Percentiles rank a stretch among this genome's conserved stretches.
Evolutionary conservation across 2,329 filamentous ascomycete species (phyloP).

Genomic region (Microcyclosporella mali): DNA sequence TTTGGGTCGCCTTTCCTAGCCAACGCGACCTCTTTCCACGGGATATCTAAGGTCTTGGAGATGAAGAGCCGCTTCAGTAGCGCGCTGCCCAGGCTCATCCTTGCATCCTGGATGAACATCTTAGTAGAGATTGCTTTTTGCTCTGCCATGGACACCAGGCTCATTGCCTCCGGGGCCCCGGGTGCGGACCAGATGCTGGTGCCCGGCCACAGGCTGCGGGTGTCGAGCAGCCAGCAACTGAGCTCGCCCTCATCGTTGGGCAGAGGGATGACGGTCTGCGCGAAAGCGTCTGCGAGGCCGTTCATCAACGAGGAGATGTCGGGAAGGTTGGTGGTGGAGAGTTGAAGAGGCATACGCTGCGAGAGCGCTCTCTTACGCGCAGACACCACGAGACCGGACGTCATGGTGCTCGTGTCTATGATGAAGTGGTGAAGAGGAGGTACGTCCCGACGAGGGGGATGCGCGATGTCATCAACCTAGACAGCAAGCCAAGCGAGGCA

Average conservation of each 20-base stretch:
- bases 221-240: slow-evolving; percentile 47
- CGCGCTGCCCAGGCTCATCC: slow-evolving; percentile 65
- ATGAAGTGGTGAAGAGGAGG: background rate
- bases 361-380: slow-evolving; percentile 17
- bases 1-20: slow-evolving; percentile 48
- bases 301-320: slow-evolving; percentile 19
- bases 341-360: slow-evolving; percentile 11
- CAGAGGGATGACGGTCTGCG: slow-evolving; percentile 9
- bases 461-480: background rate
- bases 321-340: slow-evolving; percentile 15
- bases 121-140: slow-evolving; percentile 53
- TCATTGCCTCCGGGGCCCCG: slow-evolving; percentile 38
- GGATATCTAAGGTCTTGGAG: slow-evolving; percentile 50
- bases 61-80: slow-evolving; percentile 69
- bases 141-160: slow-evolving; percentile 47
- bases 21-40: slow-evolving; percentile 56
- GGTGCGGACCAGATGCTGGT: slow-evolving; percentile 38
- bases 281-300: slow-evolving; percentile 15
- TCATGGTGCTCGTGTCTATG: slow-evolving; percentile 3
- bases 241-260: slow-evolving; percentile 24
- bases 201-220: slow-evolving; percentile 42
- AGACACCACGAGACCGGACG: slow-evolving; percentile 12
- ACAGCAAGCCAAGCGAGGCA: too few relatives aligned
- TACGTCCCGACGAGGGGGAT: background rate
- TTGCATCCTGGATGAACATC: slow-evolving; percentile 53